phyloP scores from a whole-genome alignment of 805 yeast genomes.

The Candida bentonensis region DNA sequence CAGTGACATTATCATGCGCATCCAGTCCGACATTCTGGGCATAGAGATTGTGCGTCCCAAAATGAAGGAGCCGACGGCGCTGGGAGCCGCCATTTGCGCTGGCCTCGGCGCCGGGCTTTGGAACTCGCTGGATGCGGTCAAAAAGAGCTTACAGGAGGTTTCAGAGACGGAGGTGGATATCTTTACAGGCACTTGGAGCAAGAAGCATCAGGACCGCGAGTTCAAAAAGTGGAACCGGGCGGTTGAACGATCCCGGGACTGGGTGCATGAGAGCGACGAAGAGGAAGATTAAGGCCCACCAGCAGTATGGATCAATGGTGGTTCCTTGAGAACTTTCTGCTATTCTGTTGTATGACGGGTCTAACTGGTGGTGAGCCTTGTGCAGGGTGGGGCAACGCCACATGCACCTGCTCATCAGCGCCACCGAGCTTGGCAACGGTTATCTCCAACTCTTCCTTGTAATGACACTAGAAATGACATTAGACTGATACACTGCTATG shows the following conservation, averaged over 20 bases:
- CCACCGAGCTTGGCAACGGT: too few relatives aligned
- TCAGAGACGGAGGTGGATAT: conserved; percentile 10
- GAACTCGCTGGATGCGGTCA: conserved; percentile 61
- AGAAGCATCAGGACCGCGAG: conserved; percentile 40
- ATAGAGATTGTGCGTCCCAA: conserved; percentile 72
- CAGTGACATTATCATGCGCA: conserved; percentile 83
- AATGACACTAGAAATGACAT: too few relatives aligned
- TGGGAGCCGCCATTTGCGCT: conserved; percentile 95
- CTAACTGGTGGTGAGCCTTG: too few relatives aligned
- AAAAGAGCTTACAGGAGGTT: conserved; percentile 12
- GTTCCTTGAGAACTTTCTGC: too few relatives aligned
- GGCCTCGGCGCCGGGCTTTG: conserved; percentile 65
- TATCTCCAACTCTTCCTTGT: too few relatives aligned
- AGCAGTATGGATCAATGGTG: too few relatives aligned
- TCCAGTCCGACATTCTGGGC: conserved; percentile 85
- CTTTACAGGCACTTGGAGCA: conserved; percentile 30
- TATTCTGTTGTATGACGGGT: too few relatives aligned
- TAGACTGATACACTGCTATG: too few relatives aligned
- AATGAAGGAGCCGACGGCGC: conserved; percentile 82
- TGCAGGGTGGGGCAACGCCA: too few relatives aligned
- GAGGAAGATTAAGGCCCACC: too few relatives aligned
- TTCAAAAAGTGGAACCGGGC: conserved; percentile 82
- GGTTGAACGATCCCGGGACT: conserved; percentile 63
- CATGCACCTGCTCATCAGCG: too few relatives aligned
- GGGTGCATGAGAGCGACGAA: conserved; percentile 33